phyloP scores from a whole-genome alignment of 2,329 filamentous ascomycete genomes.

The Colletotrichum somersetense region DNA sequence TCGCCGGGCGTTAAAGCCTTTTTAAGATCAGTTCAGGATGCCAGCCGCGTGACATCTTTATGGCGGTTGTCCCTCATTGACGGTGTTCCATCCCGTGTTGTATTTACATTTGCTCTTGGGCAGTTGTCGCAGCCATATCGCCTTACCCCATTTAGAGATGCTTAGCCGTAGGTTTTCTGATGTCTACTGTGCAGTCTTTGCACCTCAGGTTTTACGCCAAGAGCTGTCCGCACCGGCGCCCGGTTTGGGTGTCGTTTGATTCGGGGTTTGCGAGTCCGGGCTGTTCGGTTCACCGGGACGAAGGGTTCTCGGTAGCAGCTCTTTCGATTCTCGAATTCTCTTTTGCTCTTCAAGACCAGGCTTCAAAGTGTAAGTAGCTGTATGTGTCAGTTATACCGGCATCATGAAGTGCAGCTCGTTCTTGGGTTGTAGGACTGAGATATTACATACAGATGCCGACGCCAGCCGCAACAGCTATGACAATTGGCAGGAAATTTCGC shows the following conservation, averaged over 20 bases:
- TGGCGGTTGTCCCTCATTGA: not conserved
- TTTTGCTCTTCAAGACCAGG: slow-evolving; percentile 32
- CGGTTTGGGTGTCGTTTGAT: slow-evolving; percentile 4
- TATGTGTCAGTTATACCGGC: not conserved
- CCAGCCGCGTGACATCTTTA: not conserved
- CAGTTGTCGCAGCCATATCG: not conserved
- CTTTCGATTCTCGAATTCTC: slow-evolving; percentile 18
- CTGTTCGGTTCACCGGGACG: not conserved
- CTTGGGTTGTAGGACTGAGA: not conserved
- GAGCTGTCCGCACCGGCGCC: not conserved
- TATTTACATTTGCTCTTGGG: not conserved
- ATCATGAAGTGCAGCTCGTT: not conserved
- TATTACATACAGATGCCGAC: slow-evolving; percentile 29
- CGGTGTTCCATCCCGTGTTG: not conserved
- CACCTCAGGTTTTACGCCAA: not conserved
- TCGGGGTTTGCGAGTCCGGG: slow-evolving; percentile 2
- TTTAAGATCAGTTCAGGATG: not conserved
- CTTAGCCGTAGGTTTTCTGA: not conserved
- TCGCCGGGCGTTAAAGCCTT: not conserved
- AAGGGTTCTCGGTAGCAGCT: not conserved
- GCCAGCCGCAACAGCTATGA: slow-evolving; percentile 29
- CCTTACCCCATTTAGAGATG: not conserved
- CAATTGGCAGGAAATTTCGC: slow-evolving; percentile 30
- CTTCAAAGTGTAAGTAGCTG: slow-evolving; percentile 34
- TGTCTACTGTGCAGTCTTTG: not conserved